Conservation (phyloP, 768 basidiomycete species). For the Suillus lakei region DNA sequence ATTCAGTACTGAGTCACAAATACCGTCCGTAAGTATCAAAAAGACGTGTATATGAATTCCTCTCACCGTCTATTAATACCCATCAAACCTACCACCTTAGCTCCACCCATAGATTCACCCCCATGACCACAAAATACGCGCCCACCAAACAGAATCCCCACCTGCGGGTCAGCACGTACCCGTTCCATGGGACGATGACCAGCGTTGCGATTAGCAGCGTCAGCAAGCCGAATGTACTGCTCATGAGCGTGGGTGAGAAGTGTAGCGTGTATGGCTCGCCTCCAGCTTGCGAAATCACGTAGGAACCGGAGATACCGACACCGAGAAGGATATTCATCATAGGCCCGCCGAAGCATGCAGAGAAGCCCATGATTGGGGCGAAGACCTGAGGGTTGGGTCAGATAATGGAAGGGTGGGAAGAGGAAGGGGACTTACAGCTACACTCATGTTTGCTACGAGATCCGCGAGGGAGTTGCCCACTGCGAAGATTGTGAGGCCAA, state of each 20-base stretch:
- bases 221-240: conserved; percentile 85
- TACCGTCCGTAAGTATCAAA: background rate
- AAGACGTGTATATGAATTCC: background rate
- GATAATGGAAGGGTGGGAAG: background rate
- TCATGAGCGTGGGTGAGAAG: conserved; percentile 83
- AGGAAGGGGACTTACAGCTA: conserved; percentile 62
- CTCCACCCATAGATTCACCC: conserved; percentile 80
- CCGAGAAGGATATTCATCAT: conserved; percentile 93
- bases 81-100: conserved; percentile 41
- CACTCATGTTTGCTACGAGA: conserved; percentile 95
- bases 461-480: conserved; percentile 96
- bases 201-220: conserved; percentile 74
- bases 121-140: conserved; percentile 79
- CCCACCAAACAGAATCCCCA: conserved; percentile 85
- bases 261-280: conserved; percentile 68
- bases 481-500: conserved; percentile 96
- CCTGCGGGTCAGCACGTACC: conserved; percentile 73
- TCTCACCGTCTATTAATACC: background rate
- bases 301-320: conserved; percentile 89
- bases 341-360: conserved; percentile 92
- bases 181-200: conserved; percentile 84
- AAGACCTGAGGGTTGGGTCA: conserved; percentile 55
- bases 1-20: background rate
- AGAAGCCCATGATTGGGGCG: conserved; percentile 93
- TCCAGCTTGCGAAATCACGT: conserved; percentile 69